A percentile compares a stretch with the other conserved stretches of the same genome.
Conservation (phyloP, 139 green algal genomes). For the Limnomonas spitsbergensis region DNA sequence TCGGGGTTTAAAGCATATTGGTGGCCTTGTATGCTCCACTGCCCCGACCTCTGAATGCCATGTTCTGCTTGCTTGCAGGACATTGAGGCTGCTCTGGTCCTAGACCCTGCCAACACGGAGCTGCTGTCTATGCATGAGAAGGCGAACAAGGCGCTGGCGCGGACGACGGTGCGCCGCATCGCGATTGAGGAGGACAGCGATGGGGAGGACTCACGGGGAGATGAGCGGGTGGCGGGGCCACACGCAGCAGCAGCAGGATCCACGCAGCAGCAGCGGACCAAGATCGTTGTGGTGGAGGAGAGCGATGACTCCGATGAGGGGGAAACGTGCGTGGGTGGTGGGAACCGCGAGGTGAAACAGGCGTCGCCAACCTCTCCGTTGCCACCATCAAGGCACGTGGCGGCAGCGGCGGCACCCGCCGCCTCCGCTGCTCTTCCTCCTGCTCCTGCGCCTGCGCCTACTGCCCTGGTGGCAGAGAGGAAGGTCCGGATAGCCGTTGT, state of each 20-base stretch:
- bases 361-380: conserved; percentile 8
- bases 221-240: not conserved
- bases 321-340: not conserved
- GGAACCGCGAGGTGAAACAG: not conserved
- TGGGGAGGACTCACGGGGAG: conserved; percentile 27
- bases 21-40: no score
- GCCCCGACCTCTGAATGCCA: no score
- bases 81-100: conserved; percentile 27
- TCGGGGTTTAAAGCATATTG: no score
- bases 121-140: conserved; percentile 18
- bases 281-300: conserved; percentile 20
- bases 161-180: conserved; percentile 26
- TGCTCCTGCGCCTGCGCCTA: no score
- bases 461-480: not conserved
- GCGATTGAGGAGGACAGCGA: conserved; percentile 38
- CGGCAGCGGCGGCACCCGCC: not conserved
- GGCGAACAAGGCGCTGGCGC: not conserved
- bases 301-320: conserved; percentile 13
- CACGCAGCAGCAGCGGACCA: not conserved
- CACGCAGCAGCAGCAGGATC: not conserved
- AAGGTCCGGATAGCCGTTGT: conserved; percentile 31
- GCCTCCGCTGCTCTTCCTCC: not conserved
- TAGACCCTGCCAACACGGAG: conserved; percentile 21
- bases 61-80: conserved; percentile 21
- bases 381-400: not conserved